Base-by-base conservation (phyloP, 352 stramenopile species). In the Pythium aphanidermatum region DNA sequence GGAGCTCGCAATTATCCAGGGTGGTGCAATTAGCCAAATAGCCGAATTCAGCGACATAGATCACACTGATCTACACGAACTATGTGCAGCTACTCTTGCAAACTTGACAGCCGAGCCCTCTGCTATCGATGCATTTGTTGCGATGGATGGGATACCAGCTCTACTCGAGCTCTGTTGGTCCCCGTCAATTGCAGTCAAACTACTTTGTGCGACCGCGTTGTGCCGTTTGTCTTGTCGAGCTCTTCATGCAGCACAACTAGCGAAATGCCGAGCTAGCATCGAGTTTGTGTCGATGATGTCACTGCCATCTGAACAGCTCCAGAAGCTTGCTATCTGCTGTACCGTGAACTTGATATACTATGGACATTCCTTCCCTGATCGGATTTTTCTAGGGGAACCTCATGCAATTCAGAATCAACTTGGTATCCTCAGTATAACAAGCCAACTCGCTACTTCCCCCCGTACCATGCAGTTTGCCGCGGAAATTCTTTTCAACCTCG, bases 151-250 rank as follows among this genome's bases (percentile, higher is more conserved):
- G 0, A 69, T 85, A 14, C 65, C 74, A 5, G 70, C 76, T 7
- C 30, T 92, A 2, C 60, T 92, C 2, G 80, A 89, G 41, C 55
- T 86, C 17, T 83, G 70, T 27, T 92, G 80, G 76, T 77, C 68
- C 0, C 70, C 68, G 1, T 74, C 67, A 1, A 46, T 89, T 17
- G 54, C 80, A 20, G 77, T 89, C 9, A 92, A 92, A 55, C 49
- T 86, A 5, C 45, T 81, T 24, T 89, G 76, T 24, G 62, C 57
- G 1, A 86, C 74, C 2, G 76, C 76, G 16, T 55, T 92, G 13
- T 85, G 71, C 43, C 70, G 80, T 1, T 39, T 92, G 10, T 83
- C 74, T 0, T 58, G 64, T 32, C 60, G 58, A 14, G 44, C 56
- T 16, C 29, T 36, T 2, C 64, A 74, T 20, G 74, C 73, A 1